Evolutionary conservation across 352 stramenopile species (phyloP), one percentile per base, ranked within the genome.

Genomic region (Saprolegnia diclina): DNA sequence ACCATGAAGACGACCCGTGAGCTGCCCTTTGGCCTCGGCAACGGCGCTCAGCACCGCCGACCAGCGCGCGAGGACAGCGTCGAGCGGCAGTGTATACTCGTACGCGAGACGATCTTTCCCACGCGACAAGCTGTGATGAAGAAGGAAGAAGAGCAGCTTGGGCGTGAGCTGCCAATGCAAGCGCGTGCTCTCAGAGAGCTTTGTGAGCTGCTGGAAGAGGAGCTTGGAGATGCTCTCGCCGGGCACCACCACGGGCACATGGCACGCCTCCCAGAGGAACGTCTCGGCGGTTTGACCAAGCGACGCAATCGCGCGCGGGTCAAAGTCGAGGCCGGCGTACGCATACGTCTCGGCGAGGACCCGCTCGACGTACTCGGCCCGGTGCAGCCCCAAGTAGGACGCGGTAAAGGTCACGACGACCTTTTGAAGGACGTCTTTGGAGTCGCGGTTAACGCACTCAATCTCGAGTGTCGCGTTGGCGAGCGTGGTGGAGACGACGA

Each of bases 131-230:
- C 83, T 74, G 42, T 86, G 67, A 46, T 91, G 80, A 14, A 87
- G 73, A 5, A 89, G 61, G 35, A 79, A 80, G n/a, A 78, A 76
- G 0, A 91, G 74, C 21, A 91, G 73, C 44, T 89, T 78, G 5
- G 83, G 83, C 0, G 83, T 91, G 50, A 74, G 77, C 53, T 80
- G 80, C 83, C 83, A 91, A 67, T 91, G 83, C 1, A 91, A 65
- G 35, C 76, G 82, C 0, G 69, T 72, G 9, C 76, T 73, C 18
- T 74, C 56, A 52, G 75, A 53, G 79, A 88, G 83, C 4, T 73
- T 74, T 40, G 77, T 72, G 7, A 88, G 67, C 56, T 91, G 83
- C 1, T 62, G 62, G 22, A 89, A 54, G 9, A 91, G 57, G 37
- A 79, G 74, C 7, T 79, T 69, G 0, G 68, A 65, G 4, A 82